Evolutionary conservation across 345 rosid genomes (phyloP).

Genomic region (Eucalyptus pumila): DNA sequence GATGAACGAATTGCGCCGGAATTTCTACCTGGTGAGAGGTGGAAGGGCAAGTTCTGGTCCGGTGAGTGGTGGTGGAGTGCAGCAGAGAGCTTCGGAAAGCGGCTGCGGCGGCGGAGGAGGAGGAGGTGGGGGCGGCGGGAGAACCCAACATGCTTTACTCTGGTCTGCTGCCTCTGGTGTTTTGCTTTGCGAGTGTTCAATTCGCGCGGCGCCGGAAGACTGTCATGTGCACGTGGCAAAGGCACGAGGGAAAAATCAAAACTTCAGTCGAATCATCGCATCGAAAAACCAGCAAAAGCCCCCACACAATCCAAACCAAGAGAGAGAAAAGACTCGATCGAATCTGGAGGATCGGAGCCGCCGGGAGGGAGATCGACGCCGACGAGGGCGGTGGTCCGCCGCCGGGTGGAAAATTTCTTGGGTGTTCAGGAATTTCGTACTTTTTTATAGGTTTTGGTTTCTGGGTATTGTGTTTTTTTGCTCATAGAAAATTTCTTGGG

Average conservation of each 20-base stretch:
- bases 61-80: neutral
- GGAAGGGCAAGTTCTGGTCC: neutral
- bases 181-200: too few relatives aligned
- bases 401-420: neutral
- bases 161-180: fast-evolving
- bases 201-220: too few relatives aligned
- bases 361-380: too few relatives aligned
- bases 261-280: too few relatives aligned
- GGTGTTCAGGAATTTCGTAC: neutral
- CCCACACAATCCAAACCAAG: too few relatives aligned
- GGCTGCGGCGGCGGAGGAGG: neutral
- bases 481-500: neutral
- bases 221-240: too few relatives aligned
- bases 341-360: too few relatives aligned
- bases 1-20: neutral
- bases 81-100: neutral
- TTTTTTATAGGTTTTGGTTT: neutral
- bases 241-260: too few relatives aligned
- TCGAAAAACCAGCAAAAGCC: too few relatives aligned
- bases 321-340: too few relatives aligned
- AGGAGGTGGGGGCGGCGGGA: neutral
- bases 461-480: neutral
- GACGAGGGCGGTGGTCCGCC: too few relatives aligned
- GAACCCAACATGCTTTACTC: neutral
- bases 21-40: neutral